Conservation (phyloP, 139 green algal genomes). For the Chlorella sp. region DNA sequence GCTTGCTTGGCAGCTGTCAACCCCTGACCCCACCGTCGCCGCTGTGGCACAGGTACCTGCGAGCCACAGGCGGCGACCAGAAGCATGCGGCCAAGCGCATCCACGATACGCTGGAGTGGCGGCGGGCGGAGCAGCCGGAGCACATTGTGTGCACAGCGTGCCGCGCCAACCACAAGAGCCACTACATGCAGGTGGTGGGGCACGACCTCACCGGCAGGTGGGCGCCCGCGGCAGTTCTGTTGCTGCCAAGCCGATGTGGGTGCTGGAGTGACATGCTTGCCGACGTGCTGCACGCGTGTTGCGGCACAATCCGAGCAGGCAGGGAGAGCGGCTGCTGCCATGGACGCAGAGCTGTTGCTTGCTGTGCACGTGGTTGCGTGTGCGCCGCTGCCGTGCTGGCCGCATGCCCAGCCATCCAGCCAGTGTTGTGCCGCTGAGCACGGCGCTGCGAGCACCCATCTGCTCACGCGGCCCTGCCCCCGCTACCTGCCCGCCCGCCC, state of each 20-base stretch:
- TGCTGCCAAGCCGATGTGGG: too few relatives aligned
- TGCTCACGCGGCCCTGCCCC: neutral
- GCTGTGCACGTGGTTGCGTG: too few relatives aligned
- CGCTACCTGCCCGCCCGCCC: neutral
- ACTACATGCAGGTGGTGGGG: slow-evolving; percentile 80
- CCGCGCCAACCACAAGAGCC: slow-evolving; percentile 39
- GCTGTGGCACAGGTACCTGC: slow-evolving; percentile 14
- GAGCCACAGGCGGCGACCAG: slow-evolving; percentile 21
- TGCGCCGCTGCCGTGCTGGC: too few relatives aligned
- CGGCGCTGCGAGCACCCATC: too few relatives aligned
- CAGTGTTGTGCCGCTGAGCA: too few relatives aligned
- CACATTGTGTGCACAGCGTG: slow-evolving; percentile 65
- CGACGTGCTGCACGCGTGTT: too few relatives aligned
- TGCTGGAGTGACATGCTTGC: too few relatives aligned
- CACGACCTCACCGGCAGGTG: slow-evolving; percentile 27
- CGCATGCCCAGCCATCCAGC: too few relatives aligned
- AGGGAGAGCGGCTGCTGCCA: too few relatives aligned
- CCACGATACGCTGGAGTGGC: slow-evolving; percentile 62
- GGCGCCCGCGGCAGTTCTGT: neutral
- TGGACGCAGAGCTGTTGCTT: too few relatives aligned
- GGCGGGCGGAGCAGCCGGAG: slow-evolving; percentile 49
- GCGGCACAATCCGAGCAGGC: too few relatives aligned
- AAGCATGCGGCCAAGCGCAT: slow-evolving; percentile 59
- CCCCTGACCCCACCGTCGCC: neutral
- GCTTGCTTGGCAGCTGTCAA: neutral